Conservation (phyloP, 2,329 filamentous ascomycete genomes). For the Colletotrichum sojae region DNA sequence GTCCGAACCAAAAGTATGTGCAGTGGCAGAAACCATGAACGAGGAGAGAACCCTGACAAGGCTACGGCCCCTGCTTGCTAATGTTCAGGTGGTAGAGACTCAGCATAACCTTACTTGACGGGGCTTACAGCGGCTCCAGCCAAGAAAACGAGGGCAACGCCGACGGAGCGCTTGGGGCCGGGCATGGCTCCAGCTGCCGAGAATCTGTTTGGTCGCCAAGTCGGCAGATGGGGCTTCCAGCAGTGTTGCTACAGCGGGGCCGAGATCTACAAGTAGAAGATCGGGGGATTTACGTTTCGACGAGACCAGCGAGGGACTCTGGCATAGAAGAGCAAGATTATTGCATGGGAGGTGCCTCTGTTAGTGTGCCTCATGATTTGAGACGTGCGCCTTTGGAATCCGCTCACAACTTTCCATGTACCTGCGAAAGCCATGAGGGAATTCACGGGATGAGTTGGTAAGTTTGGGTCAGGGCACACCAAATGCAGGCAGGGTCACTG, state of each 20-base stretch:
- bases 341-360: no score
- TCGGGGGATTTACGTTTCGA: slow-evolving; percentile 11
- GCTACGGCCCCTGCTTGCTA: no score
- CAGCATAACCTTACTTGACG: slow-evolving; percentile 39
- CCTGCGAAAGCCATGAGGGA: no score
- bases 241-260: not conserved
- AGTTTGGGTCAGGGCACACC: not conserved
- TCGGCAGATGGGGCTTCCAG: slow-evolving; percentile 16
- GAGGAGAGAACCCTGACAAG: not conserved
- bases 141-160: not conserved
- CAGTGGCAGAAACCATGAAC: no score
- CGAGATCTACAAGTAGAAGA: slow-evolving; percentile 14
- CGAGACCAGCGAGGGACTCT: not conserved
- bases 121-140: slow-evolving; percentile 4
- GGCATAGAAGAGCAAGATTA: not conserved
- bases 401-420: no score
- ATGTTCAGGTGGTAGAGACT: not conserved
- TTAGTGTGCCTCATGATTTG: no score
- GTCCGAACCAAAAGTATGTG: slow-evolving; percentile 10
- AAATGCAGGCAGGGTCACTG: not conserved
- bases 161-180: not conserved
- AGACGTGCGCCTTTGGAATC: no score
- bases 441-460: no score
- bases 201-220: slow-evolving; percentile 12
- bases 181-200: not conserved